Conservation (phyloP, 768 basidiomycete species). For the Cytidiella melzeri region DNA sequence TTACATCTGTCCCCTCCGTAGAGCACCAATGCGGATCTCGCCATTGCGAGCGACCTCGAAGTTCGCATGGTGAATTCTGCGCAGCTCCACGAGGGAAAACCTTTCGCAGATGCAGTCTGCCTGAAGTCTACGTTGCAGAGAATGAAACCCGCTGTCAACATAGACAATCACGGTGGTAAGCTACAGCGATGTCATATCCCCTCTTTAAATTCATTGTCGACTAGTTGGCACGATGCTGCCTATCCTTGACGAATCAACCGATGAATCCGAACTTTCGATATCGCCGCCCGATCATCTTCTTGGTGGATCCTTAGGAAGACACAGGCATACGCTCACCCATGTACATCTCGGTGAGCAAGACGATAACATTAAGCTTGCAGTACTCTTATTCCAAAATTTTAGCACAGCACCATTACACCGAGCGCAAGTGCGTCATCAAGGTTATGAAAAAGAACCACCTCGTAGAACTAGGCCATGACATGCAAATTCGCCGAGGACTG, state of each 20-base stretch:
- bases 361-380: too few species aligned
- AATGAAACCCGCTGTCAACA: too few species aligned
- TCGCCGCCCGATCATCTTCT: background rate
- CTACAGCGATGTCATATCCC: too few species aligned
- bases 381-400: too few species aligned
- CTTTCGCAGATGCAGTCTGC: too few species aligned
- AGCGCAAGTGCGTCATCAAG: background rate
- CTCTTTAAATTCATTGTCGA: too few species aligned
- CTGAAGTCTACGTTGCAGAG: too few species aligned
- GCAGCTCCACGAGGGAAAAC: too few species aligned
- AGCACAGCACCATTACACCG: background rate
- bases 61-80: background rate
- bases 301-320: background rate
- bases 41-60: background rate
- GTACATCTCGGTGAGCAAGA: background rate
- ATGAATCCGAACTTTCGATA: background rate
- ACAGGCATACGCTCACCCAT: background rate
- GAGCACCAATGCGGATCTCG: background rate
- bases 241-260: background rate
- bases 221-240: background rate
- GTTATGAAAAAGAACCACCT: background rate
- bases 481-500: background rate
- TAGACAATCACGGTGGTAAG: too few species aligned
- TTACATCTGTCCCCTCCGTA: background rate
- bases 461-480: background rate